A percentile compares a stretch with the other conserved stretches of the same genome.
phyloP scores from a whole-genome alignment of 1,139 yeast genomes.

The Suhomyces anneliseae region DNA sequence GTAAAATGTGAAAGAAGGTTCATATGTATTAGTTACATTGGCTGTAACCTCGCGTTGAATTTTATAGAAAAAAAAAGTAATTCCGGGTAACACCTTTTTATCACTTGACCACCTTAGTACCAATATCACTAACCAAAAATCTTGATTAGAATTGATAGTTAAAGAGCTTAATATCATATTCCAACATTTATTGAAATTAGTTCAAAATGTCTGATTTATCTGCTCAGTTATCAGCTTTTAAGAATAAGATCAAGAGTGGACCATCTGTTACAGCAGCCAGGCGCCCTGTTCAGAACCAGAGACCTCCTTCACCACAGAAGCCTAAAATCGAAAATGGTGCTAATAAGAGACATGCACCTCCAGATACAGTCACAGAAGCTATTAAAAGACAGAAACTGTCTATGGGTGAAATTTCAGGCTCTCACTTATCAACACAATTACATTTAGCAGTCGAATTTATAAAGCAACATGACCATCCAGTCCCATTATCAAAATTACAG shows the following conservation, averaged over 20 bases:
- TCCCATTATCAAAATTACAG: constrained; percentile 60
- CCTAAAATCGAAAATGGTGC: constrained; percentile 8
- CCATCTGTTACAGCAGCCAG: constrained; percentile 43
- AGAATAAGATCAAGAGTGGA: constrained; percentile 48
- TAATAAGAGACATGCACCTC: constrained; percentile 17
- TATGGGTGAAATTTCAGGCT: constrained; percentile 38
- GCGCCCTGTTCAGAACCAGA: constrained; percentile 20
- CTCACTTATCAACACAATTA: constrained; percentile 77
- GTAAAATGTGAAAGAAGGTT: constrained; percentile 6
- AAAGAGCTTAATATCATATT: no score
- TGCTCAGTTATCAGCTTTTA: constrained; percentile 50
- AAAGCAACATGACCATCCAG: constrained; percentile 65
- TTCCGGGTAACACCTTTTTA: constrained; percentile 15
- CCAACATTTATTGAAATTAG: no score
- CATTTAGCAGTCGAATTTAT: constrained; percentile 88
- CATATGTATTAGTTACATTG: not conserved
- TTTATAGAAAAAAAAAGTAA: not conserved
- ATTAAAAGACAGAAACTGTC: constrained; percentile 38
- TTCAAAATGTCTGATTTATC: constrained; percentile 43
- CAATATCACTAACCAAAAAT: no score
- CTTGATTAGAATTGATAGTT: no score
- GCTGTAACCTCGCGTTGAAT: not conserved
- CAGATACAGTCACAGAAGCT: constrained; percentile 35
- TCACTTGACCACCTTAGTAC: no score
- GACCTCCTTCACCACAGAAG: constrained; percentile 12